Evolutionary conservation across 2,329 filamentous ascomycete species (phyloP), one percentile per base, ranked within the genome.

Genomic region (Aspergillus versicolor): DNA sequence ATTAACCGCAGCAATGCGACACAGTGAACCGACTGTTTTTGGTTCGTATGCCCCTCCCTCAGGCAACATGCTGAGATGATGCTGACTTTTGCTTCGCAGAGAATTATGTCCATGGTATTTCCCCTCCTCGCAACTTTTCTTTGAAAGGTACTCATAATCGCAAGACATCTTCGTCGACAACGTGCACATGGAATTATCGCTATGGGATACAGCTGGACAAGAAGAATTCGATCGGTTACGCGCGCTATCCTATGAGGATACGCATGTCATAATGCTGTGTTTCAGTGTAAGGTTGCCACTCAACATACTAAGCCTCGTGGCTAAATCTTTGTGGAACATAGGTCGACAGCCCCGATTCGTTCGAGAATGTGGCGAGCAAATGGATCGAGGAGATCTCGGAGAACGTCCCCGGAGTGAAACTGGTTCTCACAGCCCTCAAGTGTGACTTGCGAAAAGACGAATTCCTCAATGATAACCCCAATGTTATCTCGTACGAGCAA

Each of bases 301-400:
- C 17, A 17, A 12, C 15, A 6, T 19, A 19, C 21, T n/a, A 37
- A 6, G n/a, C 22, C 17, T 7, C 5, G 2, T 50, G 27, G 44
- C 55, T 57, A 53, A 57, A 11, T 37, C 13, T 21, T 34, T 5
- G 27, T 50, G 11, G 7, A 34, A 59, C 61, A 62, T 59, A 85
- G 83, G 83, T 97, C 73, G 94, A 99, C 77, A 96, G 91, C 73
- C 91, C 89, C 65, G 92, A 97, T 75, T 97, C 92, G 3, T 86
- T 99, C 60, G 94, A 99, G 76, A 99, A 99, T 84, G 92, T 99
- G 60, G 92, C 96, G 75, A 93, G 91, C 67, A 99, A 99, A 79
- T 99, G 94, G 94, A 91, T 97, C 5, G 89, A 91, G 61, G 94
- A 99, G 77, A 99, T 99, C 65, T 90, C 92, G 61, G 94, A 99